Percentiles rank a stretch among this genome's conserved stretches.
phyloP scores from a whole-genome alignment of 495 filamentous ascomycete genomes.

The Penicillium roqueforti region DNA sequence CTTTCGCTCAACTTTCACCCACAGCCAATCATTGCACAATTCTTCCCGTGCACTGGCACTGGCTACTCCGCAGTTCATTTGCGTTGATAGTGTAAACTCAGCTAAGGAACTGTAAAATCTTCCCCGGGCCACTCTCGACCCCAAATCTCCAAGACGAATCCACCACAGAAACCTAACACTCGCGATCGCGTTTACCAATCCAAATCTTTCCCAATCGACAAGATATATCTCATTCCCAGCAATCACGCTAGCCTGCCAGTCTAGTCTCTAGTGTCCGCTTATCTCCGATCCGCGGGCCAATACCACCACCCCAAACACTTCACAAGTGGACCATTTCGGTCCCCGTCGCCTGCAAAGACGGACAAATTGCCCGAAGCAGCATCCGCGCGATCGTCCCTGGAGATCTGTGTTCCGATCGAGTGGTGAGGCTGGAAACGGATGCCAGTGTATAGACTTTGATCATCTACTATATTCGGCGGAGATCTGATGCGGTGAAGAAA shows the following conservation, averaged over 20 bases:
- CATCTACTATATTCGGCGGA: background rate
- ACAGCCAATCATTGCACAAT: constrained; percentile 16
- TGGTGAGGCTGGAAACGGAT: constrained; percentile 18
- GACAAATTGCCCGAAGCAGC: constrained; percentile 27
- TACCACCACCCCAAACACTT: background rate
- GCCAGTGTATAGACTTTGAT: constrained; percentile 12
- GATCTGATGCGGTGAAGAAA: background rate
- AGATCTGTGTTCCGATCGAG: constrained; percentile 20
- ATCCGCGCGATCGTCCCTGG: constrained; percentile 19
- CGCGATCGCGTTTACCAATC: constrained; percentile 7
- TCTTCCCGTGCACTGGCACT: background rate
- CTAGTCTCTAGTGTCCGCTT: constrained; percentile 4
- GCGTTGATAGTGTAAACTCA: constrained; percentile 14
- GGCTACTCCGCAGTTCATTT: constrained; percentile 3
- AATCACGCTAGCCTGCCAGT: background rate
- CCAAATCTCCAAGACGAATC: constrained; percentile 15
- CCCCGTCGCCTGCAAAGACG: constrained; percentile 16
- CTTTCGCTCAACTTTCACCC: constrained; percentile 8
- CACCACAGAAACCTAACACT: constrained; percentile 8
- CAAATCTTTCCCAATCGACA: background rate
- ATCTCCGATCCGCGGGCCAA: constrained; percentile 7
- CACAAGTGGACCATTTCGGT: background rate
- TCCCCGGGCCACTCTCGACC: constrained; percentile 16
- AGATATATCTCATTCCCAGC: constrained; percentile 1
- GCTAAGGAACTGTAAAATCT: constrained; percentile 14